Conservation (phyloP, 768 basidiomycete genomes). For the Russula ochroleuca region DNA sequence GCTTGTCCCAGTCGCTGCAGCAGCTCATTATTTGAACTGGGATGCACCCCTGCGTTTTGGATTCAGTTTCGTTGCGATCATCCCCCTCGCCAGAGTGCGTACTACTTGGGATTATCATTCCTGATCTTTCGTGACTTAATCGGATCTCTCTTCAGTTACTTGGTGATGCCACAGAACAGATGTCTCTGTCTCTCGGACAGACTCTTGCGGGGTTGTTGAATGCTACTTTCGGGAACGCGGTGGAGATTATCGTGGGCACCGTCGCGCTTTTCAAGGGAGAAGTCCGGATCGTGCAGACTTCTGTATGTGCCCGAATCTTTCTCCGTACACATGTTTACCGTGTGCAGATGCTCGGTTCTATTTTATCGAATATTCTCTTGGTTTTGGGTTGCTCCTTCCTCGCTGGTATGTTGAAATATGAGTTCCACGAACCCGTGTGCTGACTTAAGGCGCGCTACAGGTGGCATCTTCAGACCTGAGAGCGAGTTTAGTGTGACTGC, state of each 20-base stretch:
- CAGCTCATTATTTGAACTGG: slow-evolving; percentile 64
- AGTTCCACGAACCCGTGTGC: neutral
- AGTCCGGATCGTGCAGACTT: slow-evolving; percentile 87
- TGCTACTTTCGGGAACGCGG: slow-evolving; percentile 78
- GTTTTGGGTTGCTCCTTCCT: slow-evolving; percentile 90
- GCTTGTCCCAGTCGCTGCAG: slow-evolving; percentile 68
- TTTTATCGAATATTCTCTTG: slow-evolving; percentile 84
- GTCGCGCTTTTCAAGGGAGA: slow-evolving; percentile 71
- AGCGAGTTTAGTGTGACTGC: slow-evolving; percentile 80
- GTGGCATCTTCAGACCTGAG: slow-evolving; percentile 61
- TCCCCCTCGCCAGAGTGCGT: slow-evolving; percentile 79
- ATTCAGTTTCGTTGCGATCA: slow-evolving; percentile 77
- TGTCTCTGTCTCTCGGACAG: slow-evolving; percentile 72
- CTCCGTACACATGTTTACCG: slow-evolving; percentile 8
- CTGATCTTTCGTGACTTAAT: neutral
- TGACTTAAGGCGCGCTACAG: slow-evolving; percentile 34
- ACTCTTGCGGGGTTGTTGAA: slow-evolving; percentile 85
- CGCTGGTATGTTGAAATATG: slow-evolving; percentile 48
- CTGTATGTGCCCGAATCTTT: slow-evolving; percentile 43
- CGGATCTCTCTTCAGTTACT: slow-evolving; percentile 46
- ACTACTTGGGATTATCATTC: neutral
- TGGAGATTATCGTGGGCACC: slow-evolving; percentile 86
- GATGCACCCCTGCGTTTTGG: slow-evolving; percentile 72
- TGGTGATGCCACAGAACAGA: slow-evolving; percentile 77
- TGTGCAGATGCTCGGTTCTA: slow-evolving; percentile 78